Evolutionary conservation across 169 alveolate species (phyloP).

Genomic region (Plasmodium sp.): DNA sequence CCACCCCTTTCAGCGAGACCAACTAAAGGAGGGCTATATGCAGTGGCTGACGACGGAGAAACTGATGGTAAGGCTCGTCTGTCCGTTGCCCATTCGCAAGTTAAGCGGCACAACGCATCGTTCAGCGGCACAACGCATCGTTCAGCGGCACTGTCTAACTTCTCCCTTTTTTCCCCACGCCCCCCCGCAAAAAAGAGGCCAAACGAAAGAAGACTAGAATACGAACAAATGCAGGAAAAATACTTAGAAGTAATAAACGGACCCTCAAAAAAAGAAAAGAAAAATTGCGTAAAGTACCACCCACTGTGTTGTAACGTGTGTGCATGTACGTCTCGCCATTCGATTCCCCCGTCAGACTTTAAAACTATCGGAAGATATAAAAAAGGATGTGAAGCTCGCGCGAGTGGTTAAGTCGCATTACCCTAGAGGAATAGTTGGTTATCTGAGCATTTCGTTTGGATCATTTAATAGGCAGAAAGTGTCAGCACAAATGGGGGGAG

Average conservation of each 20-base stretch:
- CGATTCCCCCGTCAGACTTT: constrained; percentile 3
- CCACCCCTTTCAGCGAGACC: constrained; percentile 20
- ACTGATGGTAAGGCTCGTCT: constrained; percentile 21
- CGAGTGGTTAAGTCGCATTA: constrained; percentile 53
- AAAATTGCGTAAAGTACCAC: neutral
- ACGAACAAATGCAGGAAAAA: constrained; percentile 61
- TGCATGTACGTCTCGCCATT: neutral
- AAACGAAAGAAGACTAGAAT: constrained; percentile 37
- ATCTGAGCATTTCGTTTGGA: neutral
- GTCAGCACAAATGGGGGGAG: neutral
- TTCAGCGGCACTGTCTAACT: neutral
- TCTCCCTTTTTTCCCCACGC: neutral
- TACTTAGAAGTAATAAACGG: constrained; percentile 38
- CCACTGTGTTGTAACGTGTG: neutral
- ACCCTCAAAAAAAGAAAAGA: neutral
- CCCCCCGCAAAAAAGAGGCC: constrained; percentile 28
- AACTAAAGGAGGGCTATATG: constrained; percentile 29
- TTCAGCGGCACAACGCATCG: neutral
- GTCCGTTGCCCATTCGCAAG: neutral
- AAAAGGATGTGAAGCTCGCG: constrained; percentile 59
- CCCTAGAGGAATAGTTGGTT: constrained; percentile 75
- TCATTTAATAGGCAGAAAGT: neutral
- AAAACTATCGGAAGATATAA: constrained; percentile 52
- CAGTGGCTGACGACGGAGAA: constrained; percentile 54
- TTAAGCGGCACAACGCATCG: neutral